Conservation (phyloP, 768 basidiomycete species). For the Mycena maculata region DNA sequence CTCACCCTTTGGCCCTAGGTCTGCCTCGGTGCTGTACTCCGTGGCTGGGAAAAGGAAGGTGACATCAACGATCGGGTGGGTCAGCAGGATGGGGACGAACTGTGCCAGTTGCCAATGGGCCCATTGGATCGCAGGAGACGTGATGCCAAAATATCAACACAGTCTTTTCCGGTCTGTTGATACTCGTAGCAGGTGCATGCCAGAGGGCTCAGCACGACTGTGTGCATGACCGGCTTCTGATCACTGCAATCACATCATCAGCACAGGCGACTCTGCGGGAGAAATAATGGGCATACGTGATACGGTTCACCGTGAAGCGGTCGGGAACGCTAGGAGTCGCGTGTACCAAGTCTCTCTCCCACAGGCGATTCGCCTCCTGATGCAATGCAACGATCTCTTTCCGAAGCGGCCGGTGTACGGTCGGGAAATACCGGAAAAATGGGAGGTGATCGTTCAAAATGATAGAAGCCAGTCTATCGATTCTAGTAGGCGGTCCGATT, state of each 20-base stretch:
- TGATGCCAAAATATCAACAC: slow-evolving; percentile 1
- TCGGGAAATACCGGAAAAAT: slow-evolving; percentile 12
- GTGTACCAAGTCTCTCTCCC: slow-evolving; percentile 5
- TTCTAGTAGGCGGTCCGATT: neutral
- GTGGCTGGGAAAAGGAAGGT: neutral
- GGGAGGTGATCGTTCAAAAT: slow-evolving; percentile 11
- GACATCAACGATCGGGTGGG: too few relatives aligned
- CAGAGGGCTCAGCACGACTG: neutral
- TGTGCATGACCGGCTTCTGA: neutral
- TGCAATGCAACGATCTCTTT: neutral
- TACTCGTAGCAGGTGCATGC: neutral
- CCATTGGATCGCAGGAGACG: neutral
- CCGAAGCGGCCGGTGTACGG: neutral
- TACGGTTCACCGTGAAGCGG: neutral
- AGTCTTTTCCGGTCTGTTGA: neutral
- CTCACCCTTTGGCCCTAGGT: neutral
- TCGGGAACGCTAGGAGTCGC: neutral
- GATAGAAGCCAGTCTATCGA: slow-evolving; percentile 7
- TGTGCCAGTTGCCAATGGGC: neutral
- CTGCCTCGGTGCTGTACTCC: neutral
- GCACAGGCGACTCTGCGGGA: too few relatives aligned
- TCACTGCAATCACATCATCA: too few relatives aligned
- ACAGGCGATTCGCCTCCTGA: neutral
- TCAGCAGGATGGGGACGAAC: neutral
- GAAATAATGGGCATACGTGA: neutral